Evolutionary conservation across 1,284 basidiomycete genomes (phyloP).

Genomic region (Papiliotrema laurentii): DNA sequence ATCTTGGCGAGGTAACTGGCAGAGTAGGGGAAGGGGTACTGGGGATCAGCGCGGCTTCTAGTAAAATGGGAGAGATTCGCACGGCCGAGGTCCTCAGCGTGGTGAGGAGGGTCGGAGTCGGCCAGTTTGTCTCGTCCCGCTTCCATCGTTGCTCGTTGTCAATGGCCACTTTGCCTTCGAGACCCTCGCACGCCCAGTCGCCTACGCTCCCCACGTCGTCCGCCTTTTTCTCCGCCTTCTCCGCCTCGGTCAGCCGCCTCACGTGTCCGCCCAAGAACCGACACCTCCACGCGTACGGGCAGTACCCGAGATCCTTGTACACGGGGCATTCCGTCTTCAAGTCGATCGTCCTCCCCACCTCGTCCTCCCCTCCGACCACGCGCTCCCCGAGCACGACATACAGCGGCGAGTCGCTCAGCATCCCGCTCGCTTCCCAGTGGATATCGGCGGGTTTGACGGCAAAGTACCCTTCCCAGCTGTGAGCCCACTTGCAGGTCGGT

Average conservation of each 20-base stretch:
- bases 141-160: slow-evolving; percentile 54
- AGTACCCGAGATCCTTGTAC: slow-evolving; percentile 69
- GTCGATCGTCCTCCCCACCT: slow-evolving; percentile 29
- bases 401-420: slow-evolving; percentile 46
- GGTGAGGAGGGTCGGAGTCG: slow-evolving; percentile 57
- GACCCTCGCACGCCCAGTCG: slow-evolving; percentile 54
- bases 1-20: slow-evolving; percentile 64
- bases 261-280: slow-evolving; percentile 80
- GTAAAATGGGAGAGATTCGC: slow-evolving; percentile 17
- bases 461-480: slow-evolving; percentile 74
- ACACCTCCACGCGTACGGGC: slow-evolving; percentile 83
- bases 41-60: neutral
- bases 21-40: slow-evolving; percentile 62
- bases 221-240: slow-evolving; percentile 40
- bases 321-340: slow-evolving; percentile 59
- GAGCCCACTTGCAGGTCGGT: slow-evolving; percentile 64
- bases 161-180: slow-evolving; percentile 49
- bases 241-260: slow-evolving; percentile 13
- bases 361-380: slow-evolving; percentile 22
- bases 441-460: slow-evolving; percentile 70
- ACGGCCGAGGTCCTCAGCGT: slow-evolving; percentile 65
- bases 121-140: slow-evolving; percentile 70
- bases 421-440: slow-evolving; percentile 55
- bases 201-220: slow-evolving; percentile 15
- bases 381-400: slow-evolving; percentile 48